Base-by-base conservation (phyloP, 805 yeast species). In the Pichia pseudocactophila region DNA sequence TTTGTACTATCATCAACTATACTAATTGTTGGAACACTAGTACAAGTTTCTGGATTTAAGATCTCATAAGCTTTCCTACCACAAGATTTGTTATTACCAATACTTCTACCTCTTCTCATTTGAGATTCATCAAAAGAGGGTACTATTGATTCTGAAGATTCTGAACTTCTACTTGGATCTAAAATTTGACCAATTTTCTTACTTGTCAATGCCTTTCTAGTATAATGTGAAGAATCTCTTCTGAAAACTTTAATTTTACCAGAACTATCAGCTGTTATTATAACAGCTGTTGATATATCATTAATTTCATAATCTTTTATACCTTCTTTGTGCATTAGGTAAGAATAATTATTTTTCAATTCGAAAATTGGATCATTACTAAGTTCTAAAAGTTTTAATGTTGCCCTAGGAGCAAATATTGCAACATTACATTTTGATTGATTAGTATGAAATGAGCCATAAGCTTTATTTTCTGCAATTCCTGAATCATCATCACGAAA, bases 281-380 rank as follows among this genome's bases (percentile, higher is more conserved):
- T 74, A 35, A 87, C 79, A 1, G 63, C 53, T 1, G 62, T 51
- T 8, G 63, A 55, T 26, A 62, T 53, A 43, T 53, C 59, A 37
- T 69, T 66, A 6, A 70, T 69, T 10, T 53, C 50, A 44, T 42
- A 22, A 36, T 50, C 46, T 34, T 42, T 42, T 8, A 36, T 30
- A 38, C 30, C 32, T 3, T 32, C 31, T 31, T 46, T 47, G 4
- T 26, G 17, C 12, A 39, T 19, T 8, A 26, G 12, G 19, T 18
- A 25, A 16, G 30, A 34, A 37, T 49, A 53, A 25, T 50, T 50
- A 22, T 46, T 42, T 28, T 51, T 62, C 40, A 84, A 57, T 46
- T 85, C 95, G 59, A 73, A 86, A 5, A 89, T 76, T 9, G 83
- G 76, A 59, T 88, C 97, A 54, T 83, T 83, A 1, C 95, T 81